A percentile compares a stretch with the other conserved stretches of the same genome.
These are phyloP conservation scores for Angomonas ambiguus DNA, from an alignment of 208 protist species.

Conservation along the genomic window DNA sequence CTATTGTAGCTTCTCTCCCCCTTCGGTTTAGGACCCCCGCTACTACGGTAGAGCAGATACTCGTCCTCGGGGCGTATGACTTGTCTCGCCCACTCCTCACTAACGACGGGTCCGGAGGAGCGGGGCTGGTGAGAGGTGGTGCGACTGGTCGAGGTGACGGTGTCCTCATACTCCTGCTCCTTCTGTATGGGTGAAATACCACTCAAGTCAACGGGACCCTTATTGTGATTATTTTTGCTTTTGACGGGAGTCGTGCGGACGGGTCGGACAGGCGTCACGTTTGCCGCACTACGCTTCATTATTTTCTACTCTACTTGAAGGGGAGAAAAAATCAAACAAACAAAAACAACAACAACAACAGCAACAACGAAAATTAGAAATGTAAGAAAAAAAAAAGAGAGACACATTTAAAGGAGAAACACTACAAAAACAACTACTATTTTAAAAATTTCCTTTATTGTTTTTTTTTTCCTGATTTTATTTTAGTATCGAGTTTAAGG, in stretches of 20 bases:
- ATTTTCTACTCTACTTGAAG: too few relatives aligned
- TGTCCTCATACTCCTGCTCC: background rate
- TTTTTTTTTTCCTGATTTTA: constrained; percentile 7
- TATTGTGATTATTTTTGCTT: constrained; percentile 15
- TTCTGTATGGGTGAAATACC: background rate
- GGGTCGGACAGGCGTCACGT: background rate
- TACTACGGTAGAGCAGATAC: constrained; percentile 49
- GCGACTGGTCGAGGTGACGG: constrained; percentile 9
- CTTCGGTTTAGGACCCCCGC: background rate
- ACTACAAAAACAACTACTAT: constrained; percentile 6
- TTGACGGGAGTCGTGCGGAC: background rate
- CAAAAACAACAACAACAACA: too few relatives aligned
- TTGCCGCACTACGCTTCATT: constrained; percentile 1
- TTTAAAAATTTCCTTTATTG: background rate
- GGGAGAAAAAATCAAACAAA: too few relatives aligned
- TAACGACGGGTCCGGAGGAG: constrained; percentile 37
- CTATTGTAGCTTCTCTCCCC: background rate
- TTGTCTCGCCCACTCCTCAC: constrained; percentile 71
- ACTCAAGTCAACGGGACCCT: too few relatives aligned
- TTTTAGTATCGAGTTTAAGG: constrained; percentile 1
- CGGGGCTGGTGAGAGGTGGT: constrained; percentile 2
- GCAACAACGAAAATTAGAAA: background rate
- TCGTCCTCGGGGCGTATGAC: constrained; percentile 74
- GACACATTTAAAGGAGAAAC: background rate
- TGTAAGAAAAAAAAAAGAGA: background rate